These are phyloP conservation scores for Leishmania amazonensis DNA, from an alignment of 208 protist species.

Conservation along the genomic window DNA sequence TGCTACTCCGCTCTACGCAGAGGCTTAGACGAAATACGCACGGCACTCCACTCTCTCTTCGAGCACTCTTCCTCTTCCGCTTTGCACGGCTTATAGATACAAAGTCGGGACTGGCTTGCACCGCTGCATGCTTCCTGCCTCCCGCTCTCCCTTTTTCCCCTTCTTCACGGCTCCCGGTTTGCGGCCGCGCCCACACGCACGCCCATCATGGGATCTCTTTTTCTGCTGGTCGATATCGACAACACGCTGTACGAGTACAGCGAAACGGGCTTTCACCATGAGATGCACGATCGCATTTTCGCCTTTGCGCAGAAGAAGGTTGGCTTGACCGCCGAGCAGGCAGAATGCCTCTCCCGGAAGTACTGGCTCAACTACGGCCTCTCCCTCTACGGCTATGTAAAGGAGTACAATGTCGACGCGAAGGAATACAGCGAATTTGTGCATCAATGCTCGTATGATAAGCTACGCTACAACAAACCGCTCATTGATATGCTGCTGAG, in stretches of 20 bases:
- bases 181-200: neutral
- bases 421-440: conserved; percentile 69
- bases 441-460: conserved; percentile 67
- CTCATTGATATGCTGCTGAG: conserved; percentile 60
- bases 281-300: conserved; percentile 65
- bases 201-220: conserved; percentile 25
- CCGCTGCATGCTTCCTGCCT: neutral
- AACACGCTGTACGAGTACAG: conserved; percentile 77
- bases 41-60: neutral
- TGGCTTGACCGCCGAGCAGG: conserved; percentile 38
- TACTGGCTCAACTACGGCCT: conserved; percentile 70
- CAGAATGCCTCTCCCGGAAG: conserved; percentile 27
- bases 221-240: conserved; percentile 80
- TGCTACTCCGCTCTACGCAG: neutral
- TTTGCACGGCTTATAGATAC: neutral
- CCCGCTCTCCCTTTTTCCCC: neutral
- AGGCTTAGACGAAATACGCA: neutral
- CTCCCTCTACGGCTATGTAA: conserved; percentile 57
- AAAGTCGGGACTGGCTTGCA: neutral
- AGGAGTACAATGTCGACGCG: conserved; percentile 56
- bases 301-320: conserved; percentile 41
- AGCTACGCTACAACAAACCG: conserved; percentile 37
- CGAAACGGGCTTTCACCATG: conserved; percentile 44
- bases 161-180: neutral
- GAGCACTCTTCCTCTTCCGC: neutral